phyloP scores from a whole-genome alignment of 1,284 basidiomycete genomes.

The Clitocybe nebularis region DNA sequence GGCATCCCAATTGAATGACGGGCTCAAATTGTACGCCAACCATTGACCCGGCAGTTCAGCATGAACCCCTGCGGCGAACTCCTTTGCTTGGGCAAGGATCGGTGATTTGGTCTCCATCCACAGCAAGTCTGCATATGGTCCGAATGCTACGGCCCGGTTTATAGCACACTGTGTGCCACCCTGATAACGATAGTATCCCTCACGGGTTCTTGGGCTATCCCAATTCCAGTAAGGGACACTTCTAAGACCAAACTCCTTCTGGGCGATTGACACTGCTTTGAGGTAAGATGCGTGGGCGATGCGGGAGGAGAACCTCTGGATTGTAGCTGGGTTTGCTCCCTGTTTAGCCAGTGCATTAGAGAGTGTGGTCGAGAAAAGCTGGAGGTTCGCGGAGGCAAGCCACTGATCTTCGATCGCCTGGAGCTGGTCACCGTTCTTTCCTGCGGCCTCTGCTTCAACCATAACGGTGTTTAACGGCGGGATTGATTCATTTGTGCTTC shows the following conservation, averaged over 20 bases:
- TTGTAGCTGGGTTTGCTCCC: constrained; percentile 41
- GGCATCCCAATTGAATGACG: constrained; percentile 91
- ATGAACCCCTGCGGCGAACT: constrained; percentile 90
- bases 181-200: constrained; percentile 96
- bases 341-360: constrained; percentile 71
- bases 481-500: constrained; percentile 74
- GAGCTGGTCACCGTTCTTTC: constrained; percentile 77
- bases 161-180: constrained; percentile 95
- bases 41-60: constrained; percentile 81
- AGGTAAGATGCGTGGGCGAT: constrained; percentile 66
- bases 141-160: constrained; percentile 90
- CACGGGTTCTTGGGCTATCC: constrained; percentile 91
- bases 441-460: constrained; percentile 78
- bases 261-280: constrained; percentile 73
- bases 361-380: constrained; percentile 77
- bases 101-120: constrained; percentile 99
- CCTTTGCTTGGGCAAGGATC: constrained; percentile 89
- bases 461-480: constrained; percentile 79
- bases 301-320: constrained; percentile 58
- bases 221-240: constrained; percentile 84
- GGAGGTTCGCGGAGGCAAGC: constrained; percentile 72
- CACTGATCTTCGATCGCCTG: constrained; percentile 90
- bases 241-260: constrained; percentile 76
- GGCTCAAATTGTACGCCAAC: constrained; percentile 93
- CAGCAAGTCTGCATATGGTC: constrained; percentile 87